Evolutionary conservation across 441 rosid species (phyloP).

Genomic region (Adansonia grandidieri): DNA sequence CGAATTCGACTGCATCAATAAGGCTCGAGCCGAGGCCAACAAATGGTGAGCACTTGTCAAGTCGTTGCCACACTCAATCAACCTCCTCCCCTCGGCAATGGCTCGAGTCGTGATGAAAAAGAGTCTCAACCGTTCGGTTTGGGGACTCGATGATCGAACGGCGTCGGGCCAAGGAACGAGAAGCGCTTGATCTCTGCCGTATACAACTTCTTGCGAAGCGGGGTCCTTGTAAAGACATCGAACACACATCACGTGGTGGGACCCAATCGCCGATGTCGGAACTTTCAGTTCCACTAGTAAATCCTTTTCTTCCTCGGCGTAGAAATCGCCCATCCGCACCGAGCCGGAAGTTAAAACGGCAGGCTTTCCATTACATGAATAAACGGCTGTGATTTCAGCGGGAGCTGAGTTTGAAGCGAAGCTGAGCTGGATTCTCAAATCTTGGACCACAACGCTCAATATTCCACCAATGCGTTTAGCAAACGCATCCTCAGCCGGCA

Average conservation of each 20-base stretch:
- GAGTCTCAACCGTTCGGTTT: constrained; percentile 48
- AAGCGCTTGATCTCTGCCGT: constrained; percentile 51
- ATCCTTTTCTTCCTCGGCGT: constrained; percentile 70
- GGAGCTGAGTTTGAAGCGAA: constrained; percentile 51
- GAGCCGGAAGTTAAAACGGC: constrained; percentile 47
- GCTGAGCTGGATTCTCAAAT: constrained; percentile 56
- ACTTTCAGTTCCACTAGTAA: constrained; percentile 55
- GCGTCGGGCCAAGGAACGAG: constrained; percentile 44
- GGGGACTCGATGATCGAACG: constrained; percentile 46
- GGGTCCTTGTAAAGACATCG: constrained; percentile 63
- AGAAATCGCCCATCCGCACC: constrained; percentile 58
- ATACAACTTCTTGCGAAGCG: constrained; percentile 51
- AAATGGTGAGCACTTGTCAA: constrained; percentile 55
- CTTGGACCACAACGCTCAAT: constrained; percentile 63
- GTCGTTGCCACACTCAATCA: constrained; percentile 48
- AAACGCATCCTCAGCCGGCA: constrained; percentile 69
- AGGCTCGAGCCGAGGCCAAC: constrained; percentile 57
- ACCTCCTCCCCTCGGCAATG: constrained; percentile 59
- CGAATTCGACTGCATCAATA: constrained; percentile 49
- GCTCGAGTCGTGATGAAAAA: constrained; percentile 58
- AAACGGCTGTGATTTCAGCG: constrained; percentile 60
- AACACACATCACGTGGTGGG: constrained; percentile 51
- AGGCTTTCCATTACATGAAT: constrained; percentile 51
- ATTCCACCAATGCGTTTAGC: constrained; percentile 58
- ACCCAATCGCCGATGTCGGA: constrained; percentile 37